Percentiles rank a stretch among this genome's conserved stretches.
Conservation (phyloP, 441 rosid species). For the Aquilaria agallochum region DNA sequence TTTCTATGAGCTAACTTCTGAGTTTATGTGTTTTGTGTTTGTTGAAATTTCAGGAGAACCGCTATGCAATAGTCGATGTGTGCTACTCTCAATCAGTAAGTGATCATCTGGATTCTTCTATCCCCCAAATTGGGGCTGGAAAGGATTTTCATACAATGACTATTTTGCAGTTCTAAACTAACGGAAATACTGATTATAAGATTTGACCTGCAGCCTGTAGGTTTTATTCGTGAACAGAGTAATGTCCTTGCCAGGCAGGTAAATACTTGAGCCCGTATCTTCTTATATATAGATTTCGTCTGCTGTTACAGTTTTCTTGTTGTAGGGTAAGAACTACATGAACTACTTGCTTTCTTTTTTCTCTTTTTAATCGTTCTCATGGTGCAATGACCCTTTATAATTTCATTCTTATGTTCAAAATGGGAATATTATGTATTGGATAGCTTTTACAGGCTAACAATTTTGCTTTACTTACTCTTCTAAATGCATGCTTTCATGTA, state of each 20-base stretch:
- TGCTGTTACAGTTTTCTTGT: not conserved
- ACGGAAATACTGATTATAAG: slow-evolving; percentile 9
- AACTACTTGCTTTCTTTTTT: too few relatives aligned
- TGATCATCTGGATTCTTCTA: slow-evolving; percentile 8
- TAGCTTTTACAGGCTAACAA: too few relatives aligned
- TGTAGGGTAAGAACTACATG: too few relatives aligned
- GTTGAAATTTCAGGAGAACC: slow-evolving; percentile 66
- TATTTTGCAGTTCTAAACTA: slow-evolving; percentile 6
- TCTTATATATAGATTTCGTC: slow-evolving; percentile 2
- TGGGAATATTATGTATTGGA: too few relatives aligned
- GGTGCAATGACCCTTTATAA: too few relatives aligned
- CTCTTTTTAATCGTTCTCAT: too few relatives aligned
- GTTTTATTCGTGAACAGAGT: slow-evolving; percentile 84
- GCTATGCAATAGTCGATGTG: slow-evolving; percentile 83
- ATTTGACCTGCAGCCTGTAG: slow-evolving; percentile 66
- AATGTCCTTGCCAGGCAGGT: slow-evolving; percentile 82
- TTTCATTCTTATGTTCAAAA: too few relatives aligned
- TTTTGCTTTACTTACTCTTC: too few relatives aligned
- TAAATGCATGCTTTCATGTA: too few relatives aligned
- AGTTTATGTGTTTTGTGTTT: slow-evolving; percentile 7
- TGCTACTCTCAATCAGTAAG: slow-evolving; percentile 83
- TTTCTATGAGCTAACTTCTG: too few relatives aligned
- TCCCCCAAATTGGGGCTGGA: not conserved
- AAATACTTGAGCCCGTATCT: slow-evolving; percentile 10
- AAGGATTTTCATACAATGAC: not conserved